These are phyloP conservation scores for Metarhizium anisopliae DNA, from an alignment of 2,329 filamentous ascomycete species.

Conservation along the genomic window DNA sequence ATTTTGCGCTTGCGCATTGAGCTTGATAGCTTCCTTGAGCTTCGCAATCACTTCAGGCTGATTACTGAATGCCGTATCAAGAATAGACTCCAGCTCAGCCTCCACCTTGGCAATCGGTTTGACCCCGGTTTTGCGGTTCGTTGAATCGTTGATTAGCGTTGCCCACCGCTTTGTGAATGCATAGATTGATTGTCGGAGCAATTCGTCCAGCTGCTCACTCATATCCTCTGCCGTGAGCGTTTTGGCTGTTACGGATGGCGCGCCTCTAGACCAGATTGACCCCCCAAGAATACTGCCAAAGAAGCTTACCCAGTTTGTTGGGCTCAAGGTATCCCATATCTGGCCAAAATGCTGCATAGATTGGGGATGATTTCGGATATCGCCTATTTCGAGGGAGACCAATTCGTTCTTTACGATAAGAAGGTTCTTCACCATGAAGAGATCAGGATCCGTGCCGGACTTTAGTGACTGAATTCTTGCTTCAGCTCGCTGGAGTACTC, in stretches of 20 bases:
- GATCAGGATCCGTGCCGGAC: conserved; percentile 60
- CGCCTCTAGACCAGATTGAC: conserved; percentile 36
- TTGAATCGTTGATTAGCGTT: conserved; percentile 39
- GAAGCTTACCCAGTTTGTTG: conserved; percentile 48
- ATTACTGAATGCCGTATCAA: conserved; percentile 49
- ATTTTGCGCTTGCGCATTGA: conserved; percentile 45
- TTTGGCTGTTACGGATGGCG: conserved; percentile 27
- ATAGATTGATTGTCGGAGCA: conserved; percentile 53
- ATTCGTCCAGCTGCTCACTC: conserved; percentile 55
- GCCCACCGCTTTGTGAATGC: conserved; percentile 55
- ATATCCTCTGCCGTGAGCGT: conserved; percentile 45
- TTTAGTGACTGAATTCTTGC: conserved; percentile 56
- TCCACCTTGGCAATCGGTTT: conserved; percentile 44
- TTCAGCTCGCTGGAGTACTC: conserved; percentile 72
- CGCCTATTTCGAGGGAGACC: conserved; percentile 86
- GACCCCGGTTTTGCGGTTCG: conserved; percentile 35
- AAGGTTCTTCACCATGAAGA: conserved; percentile 92
- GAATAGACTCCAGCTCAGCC: conserved; percentile 44
- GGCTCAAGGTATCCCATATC: conserved; percentile 56
- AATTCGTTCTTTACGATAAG: conserved; percentile 94
- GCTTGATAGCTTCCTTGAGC: conserved; percentile 51
- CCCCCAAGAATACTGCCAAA: conserved; percentile 49
- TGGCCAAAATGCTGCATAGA: conserved; percentile 53
- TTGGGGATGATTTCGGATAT: conserved; percentile 41
- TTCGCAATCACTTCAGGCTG: conserved; percentile 51